phyloP scores from a whole-genome alignment of 208 protist species.

The Angomonas ambiguus region DNA sequence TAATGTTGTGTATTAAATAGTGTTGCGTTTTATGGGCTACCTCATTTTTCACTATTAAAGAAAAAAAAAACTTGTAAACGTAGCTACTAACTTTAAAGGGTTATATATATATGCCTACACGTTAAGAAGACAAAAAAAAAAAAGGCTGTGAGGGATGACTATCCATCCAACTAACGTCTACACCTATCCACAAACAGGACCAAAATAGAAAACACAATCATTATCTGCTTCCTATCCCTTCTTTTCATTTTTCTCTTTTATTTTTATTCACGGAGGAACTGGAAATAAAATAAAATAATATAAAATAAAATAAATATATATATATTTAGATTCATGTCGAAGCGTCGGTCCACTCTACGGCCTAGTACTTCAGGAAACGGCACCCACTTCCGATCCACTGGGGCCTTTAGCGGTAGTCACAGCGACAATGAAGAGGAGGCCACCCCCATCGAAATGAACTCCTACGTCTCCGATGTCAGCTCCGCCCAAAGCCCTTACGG shows the following conservation, averaged over 20 bases:
- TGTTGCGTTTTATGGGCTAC: too few relatives aligned
- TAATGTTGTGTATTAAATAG: too few relatives aligned
- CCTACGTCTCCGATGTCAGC: background rate
- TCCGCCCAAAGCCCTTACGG: background rate
- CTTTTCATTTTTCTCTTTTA: slow-evolving; percentile 5
- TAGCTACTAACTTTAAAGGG: too few relatives aligned
- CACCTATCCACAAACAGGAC: background rate
- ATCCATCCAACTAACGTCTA: background rate
- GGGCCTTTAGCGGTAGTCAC: background rate
- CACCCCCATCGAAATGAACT: background rate
- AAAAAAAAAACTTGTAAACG: too few relatives aligned
- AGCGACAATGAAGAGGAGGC: too few relatives aligned
- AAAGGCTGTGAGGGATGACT: background rate
- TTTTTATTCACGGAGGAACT: slow-evolving; percentile 8
- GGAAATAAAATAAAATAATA: slow-evolving; percentile 8
- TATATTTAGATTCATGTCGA: slow-evolving; percentile 7
- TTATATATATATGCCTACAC: too few relatives aligned
- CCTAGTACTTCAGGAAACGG: too few relatives aligned
- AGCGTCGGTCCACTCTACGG: too few relatives aligned
- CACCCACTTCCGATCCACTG: too few relatives aligned
- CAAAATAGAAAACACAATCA: background rate
- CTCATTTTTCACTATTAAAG: too few relatives aligned
- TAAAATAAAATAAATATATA: slow-evolving; percentile 11
- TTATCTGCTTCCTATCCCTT: background rate
- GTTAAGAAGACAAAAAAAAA: background rate